These are phyloP conservation scores for Cladosporium sp. DNA, from an alignment of 2,329 filamentous ascomycete genomes.

Conservation along the genomic window DNA sequence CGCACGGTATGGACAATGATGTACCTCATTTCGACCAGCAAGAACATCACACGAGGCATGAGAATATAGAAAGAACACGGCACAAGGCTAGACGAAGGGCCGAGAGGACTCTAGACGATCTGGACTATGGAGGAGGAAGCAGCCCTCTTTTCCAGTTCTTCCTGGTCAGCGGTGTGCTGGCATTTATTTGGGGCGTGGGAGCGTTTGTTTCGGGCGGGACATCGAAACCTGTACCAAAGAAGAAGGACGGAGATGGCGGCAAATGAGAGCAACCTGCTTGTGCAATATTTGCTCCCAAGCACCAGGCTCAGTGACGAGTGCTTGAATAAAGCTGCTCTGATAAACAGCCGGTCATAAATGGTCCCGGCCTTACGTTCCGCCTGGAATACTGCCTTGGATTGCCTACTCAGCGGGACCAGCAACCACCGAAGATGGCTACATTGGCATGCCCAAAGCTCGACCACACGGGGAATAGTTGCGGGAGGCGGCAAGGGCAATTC, in stretches of 20 bases:
- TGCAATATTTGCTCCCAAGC: no score
- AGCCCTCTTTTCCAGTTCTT: constrained; percentile 30
- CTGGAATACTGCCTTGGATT: no score
- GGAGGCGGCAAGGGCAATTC: no score
- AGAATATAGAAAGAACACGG: constrained; percentile 42
- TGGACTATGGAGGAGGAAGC: constrained; percentile 20
- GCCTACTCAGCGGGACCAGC: no score
- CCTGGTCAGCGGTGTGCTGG: constrained; percentile 29
- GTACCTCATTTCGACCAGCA: constrained; percentile 75
- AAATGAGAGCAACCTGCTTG: neutral
- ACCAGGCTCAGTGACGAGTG: no score
- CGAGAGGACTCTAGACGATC: constrained; percentile 18
- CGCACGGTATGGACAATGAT: constrained; percentile 50
- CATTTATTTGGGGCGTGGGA: constrained; percentile 23
- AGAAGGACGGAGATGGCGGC: constrained; percentile 3
- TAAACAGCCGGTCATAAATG: no score
- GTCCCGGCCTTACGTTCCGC: no score
- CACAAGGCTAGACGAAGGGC: constrained; percentile 20
- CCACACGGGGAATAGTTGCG: no score
- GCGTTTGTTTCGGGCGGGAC: constrained; percentile 15
- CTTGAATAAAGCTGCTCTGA: no score
- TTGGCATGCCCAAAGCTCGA: no score
- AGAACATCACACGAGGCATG: constrained; percentile 70
- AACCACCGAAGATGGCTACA: no score
- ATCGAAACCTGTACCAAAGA: neutral